A percentile compares a stretch with the other conserved stretches of the same genome.
These are phyloP conservation scores for Colletotrichum sp. DNA, from an alignment of 2,329 filamentous ascomycete species.

Conservation along the genomic window DNA sequence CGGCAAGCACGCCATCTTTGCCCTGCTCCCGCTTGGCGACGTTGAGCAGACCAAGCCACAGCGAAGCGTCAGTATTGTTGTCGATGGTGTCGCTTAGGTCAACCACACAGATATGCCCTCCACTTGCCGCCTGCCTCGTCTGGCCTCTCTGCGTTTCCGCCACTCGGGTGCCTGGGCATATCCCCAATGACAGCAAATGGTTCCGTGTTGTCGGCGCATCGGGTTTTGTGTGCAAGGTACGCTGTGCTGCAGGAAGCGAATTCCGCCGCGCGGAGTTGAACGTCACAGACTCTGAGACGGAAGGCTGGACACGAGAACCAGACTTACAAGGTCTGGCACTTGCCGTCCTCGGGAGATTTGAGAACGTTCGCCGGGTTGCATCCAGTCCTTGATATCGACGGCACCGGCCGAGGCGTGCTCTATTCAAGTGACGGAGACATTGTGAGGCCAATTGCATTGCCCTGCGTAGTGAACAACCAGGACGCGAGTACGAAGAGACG, in stretches of 20 bases:
- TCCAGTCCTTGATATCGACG: conserved; percentile 5
- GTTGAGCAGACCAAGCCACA: conserved; percentile 25
- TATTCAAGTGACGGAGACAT: conserved; percentile 26
- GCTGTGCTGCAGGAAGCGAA: background rate
- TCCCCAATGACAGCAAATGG: background rate
- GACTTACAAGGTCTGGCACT: background rate
- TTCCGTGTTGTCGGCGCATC: background rate
- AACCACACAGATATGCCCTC: background rate
- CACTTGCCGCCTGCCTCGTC: background rate
- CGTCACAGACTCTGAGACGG: background rate
- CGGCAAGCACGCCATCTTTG: conserved; percentile 23
- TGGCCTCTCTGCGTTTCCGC: background rate
- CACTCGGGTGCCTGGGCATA: background rate
- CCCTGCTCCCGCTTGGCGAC: conserved; percentile 24
- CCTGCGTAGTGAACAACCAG: conserved; percentile 7
- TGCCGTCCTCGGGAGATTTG: background rate
- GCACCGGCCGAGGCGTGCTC: conserved; percentile 21
- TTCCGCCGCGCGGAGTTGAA: background rate
- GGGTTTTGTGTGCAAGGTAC: background rate
- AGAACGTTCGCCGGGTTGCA: background rate
- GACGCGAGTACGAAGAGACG: background rate
- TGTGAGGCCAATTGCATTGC: conserved; percentile 24
- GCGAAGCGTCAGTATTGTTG: conserved; percentile 18
- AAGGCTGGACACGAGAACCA: background rate
- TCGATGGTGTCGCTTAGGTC: background rate